Evolutionary conservation across 1,284 basidiomycete species (phyloP), one percentile per base, ranked within the genome.

Genomic region (Apiotrichum veenhuisii): DNA sequence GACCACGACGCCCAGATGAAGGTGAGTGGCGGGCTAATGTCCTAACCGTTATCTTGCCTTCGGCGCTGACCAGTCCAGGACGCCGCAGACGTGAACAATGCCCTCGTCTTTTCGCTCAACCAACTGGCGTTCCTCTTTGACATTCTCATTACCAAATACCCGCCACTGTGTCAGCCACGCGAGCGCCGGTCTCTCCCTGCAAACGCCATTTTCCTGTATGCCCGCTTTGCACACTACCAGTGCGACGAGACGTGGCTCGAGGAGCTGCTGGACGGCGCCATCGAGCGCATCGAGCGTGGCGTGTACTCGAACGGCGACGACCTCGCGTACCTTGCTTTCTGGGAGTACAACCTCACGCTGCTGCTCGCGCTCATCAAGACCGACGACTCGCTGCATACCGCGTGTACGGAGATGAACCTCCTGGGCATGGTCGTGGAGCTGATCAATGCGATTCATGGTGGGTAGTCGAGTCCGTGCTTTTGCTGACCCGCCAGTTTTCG

Each of bases 401-500:
- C 85, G 2, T 92, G 89, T 67, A 18, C 23, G 4, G 88, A 91
- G 66, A 77, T 93, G 48, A 88, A 87, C 37, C 85, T 89, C n/a
- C 44, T 77, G 30, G 53, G 60, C 37, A 73, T 75, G 69, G 59
- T 78, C 22, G 73, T 75, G 58, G 91, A 95, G 77, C 85, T 96
- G 27, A 84, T 97, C 58, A 94, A 97, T 73, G 93, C 94, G 44
- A 88, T 97, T 50, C 95, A 91, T 70, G 90, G 90, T 92, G 66
- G 81, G 26, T 44, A 20, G 12, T 8, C 20, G 25, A 40, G n/a
- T 40, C 5, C 5, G 38, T 18, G 38, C 26, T 46, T 41, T 12
- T 33, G 50, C 36, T 36, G 23, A 23, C 48, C 43, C 50, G 48
- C 12, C 72, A 91, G 95, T 98, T 26, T 96, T 97, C 73, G 86